A percentile compares a stretch with the other conserved stretches of the same genome.
Evolutionary conservation across 2,329 filamentous ascomycete species (phyloP).

Genomic region (Neocatenulostroma microsporum): DNA sequence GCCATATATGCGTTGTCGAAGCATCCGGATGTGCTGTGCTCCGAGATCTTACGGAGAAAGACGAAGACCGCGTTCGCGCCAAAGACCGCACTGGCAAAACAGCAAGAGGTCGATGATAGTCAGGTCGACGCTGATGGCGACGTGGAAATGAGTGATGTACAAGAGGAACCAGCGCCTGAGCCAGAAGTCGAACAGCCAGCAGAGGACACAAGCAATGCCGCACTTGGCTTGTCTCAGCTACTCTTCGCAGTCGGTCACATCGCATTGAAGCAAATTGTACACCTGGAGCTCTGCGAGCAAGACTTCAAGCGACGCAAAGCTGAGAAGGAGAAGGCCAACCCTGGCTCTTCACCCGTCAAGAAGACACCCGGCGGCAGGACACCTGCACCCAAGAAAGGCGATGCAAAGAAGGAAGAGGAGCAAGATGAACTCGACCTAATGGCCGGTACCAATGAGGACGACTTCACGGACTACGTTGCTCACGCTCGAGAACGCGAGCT

Average conservation of each 20-base stretch:
- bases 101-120: conserved; percentile 16
- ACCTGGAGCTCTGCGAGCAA: conserved; percentile 91
- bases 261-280: conserved; percentile 97
- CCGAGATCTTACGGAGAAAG: conserved; percentile 80
- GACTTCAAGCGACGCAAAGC: conserved; percentile 97
- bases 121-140: conserved; percentile 29
- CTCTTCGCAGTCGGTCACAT: conserved; percentile 94
- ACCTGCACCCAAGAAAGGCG: conserved; percentile 33
- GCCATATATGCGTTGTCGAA: conserved; percentile 92
- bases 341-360: conserved; percentile 29
- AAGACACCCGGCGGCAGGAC: conserved; percentile 24
- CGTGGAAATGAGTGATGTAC: conserved; percentile 32
- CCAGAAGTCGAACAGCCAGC: conserved; percentile 16
- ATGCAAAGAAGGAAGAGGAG: conserved; percentile 51
- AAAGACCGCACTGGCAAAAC: conserved; percentile 34
- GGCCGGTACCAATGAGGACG: conserved; percentile 89
- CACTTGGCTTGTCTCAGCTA: conserved; percentile 76
- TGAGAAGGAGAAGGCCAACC: conserved; percentile 64
- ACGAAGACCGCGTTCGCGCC: conserved; percentile 71
- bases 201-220: conserved; percentile 26
- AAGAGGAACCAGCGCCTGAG: conserved; percentile 15
- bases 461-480: conserved; percentile 80
- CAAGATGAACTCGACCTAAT: conserved; percentile 92
- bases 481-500: conserved; percentile 80
- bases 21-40: conserved; percentile 87